A percentile compares a stretch with the other conserved stretches of the same genome.
These are phyloP conservation scores for Neurospora sp. DNA, from an alignment of 495 filamentous ascomycete genomes.

Conservation along the genomic window DNA sequence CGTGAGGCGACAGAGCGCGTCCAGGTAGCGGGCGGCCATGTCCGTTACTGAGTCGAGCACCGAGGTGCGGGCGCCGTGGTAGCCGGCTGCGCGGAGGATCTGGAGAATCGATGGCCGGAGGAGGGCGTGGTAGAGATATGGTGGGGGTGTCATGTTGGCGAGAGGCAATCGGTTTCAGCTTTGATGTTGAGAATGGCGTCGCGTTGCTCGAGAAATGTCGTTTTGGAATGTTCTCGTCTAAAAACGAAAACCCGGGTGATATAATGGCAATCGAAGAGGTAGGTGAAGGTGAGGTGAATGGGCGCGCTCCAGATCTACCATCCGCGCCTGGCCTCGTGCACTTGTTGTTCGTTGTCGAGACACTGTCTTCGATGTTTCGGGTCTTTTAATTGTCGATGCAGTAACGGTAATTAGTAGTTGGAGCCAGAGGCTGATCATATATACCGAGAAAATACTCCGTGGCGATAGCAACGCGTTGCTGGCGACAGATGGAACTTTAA, in stretches of 20 bases:
- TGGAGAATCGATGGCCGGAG: slow-evolving; percentile 74
- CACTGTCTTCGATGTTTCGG: too few relatives aligned
- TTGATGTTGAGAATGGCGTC: neutral
- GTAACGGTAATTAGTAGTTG: neutral
- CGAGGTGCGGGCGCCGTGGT: slow-evolving; percentile 60
- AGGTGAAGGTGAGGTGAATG: neutral
- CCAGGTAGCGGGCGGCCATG: slow-evolving; percentile 62
- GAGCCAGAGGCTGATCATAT: neutral
- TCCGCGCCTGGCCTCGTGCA: neutral
- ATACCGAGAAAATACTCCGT: neutral
- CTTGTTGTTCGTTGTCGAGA: neutral
- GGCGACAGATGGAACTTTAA: neutral
- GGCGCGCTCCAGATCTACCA: neutral
- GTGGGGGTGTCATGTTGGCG: slow-evolving; percentile 31
- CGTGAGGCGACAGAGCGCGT: slow-evolving; percentile 54
- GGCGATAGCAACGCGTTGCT: neutral
- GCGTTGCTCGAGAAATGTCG: neutral
- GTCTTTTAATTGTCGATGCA: neutral
- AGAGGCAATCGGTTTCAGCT: neutral
- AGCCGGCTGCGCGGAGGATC: slow-evolving; percentile 79
- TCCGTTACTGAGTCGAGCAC: slow-evolving; percentile 73
- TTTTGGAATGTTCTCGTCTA: neutral
- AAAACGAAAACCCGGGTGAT: neutral
- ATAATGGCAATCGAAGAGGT: neutral
- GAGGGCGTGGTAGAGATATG: slow-evolving; percentile 58